A percentile compares a stretch with the other conserved stretches of the same genome.
phyloP scores from a whole-genome alignment of 2,329 filamentous ascomycete genomes.

The Paramyrothecium roridum region DNA sequence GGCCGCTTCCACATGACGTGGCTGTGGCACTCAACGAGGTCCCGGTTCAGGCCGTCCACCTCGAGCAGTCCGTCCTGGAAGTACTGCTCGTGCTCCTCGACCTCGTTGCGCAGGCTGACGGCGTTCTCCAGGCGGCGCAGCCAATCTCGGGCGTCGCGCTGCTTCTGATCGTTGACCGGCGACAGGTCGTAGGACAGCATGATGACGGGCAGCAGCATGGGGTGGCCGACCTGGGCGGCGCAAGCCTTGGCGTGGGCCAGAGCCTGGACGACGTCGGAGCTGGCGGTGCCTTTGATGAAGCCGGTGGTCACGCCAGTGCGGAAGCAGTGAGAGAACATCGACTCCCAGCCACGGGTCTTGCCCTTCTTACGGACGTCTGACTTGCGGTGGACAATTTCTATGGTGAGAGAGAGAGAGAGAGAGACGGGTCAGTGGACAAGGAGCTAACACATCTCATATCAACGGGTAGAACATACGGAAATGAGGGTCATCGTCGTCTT shows the following conservation, averaged over 20 bases:
- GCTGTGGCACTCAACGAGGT: slow-evolving; percentile 61
- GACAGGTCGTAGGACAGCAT: slow-evolving; percentile 57
- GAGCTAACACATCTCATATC: background rate
- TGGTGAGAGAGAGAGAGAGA: background rate
- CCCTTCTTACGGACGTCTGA: slow-evolving; percentile 65
- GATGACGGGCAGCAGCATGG: slow-evolving; percentile 56
- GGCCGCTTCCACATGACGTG: slow-evolving; percentile 62
- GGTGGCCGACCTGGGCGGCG: slow-evolving; percentile 49
- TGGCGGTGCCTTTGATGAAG: slow-evolving; percentile 58
- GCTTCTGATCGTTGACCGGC: slow-evolving; percentile 54
- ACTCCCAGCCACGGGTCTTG: slow-evolving; percentile 61
- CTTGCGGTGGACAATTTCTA: slow-evolving; percentile 62
- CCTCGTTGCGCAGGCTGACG: slow-evolving; percentile 58
- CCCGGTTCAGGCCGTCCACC: slow-evolving; percentile 57
- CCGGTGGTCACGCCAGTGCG: slow-evolving; percentile 54
- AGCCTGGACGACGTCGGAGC: slow-evolving; percentile 48
- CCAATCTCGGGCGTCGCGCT: slow-evolving; percentile 62
- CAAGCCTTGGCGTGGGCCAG: slow-evolving; percentile 50
- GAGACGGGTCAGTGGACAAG: background rate
- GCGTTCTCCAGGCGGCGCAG: slow-evolving; percentile 59
- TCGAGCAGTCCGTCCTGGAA: slow-evolving; percentile 51
- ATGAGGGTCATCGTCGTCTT: slow-evolving; percentile 53
- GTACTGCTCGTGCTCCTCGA: slow-evolving; percentile 53
- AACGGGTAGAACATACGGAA: slow-evolving; percentile 43
- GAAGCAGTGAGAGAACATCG: slow-evolving; percentile 59